Percentiles rank a stretch among this genome's conserved stretches.
phyloP scores from a whole-genome alignment of 768 basidiomycete genomes.

The Terana coerulea region DNA sequence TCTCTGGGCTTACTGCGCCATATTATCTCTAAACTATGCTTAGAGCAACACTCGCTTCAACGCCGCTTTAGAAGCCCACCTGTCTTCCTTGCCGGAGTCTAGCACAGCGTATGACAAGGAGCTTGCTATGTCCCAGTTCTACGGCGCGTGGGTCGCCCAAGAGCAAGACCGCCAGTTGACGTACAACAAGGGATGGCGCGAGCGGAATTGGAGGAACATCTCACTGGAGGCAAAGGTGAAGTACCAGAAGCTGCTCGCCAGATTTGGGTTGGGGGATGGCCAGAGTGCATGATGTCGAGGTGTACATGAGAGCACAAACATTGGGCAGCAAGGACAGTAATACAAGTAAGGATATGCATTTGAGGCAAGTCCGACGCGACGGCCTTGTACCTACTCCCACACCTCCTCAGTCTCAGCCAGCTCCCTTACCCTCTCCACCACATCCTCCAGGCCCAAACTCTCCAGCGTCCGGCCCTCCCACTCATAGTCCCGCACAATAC shows the following conservation, averaged over 20 bases:
- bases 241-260: slow-evolving; percentile 30
- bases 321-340: too few species aligned
- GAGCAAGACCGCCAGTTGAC: slow-evolving; percentile 53
- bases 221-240: slow-evolving; percentile 54
- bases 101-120: slow-evolving; percentile 56
- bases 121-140: slow-evolving; percentile 68
- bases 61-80: slow-evolving; percentile 55
- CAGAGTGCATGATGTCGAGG: too few species aligned
- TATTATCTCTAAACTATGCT: neutral
- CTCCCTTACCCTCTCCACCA: slow-evolving; percentile 61
- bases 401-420: slow-evolving; percentile 55
- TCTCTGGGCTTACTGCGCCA: neutral
- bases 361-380: too few species aligned
- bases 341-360: too few species aligned
- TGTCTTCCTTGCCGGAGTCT: slow-evolving; percentile 50
- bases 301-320: too few species aligned
- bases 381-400: slow-evolving; percentile 18
- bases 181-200: slow-evolving; percentile 68
- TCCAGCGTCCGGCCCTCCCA: slow-evolving; percentile 57
- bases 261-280: slow-evolving; percentile 10
- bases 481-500: slow-evolving; percentile 55
- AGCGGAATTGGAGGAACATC: slow-evolving; percentile 55
- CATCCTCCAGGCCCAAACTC: slow-evolving; percentile 51
- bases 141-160: slow-evolving; percentile 69
- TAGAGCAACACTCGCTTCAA: slow-evolving; percentile 84